Percentiles rank a stretch among this genome's conserved stretches.
These are phyloP conservation scores for Suhomyces coccinellae DNA, from an alignment of 1,139 yeast species.

Conservation along the genomic window DNA sequence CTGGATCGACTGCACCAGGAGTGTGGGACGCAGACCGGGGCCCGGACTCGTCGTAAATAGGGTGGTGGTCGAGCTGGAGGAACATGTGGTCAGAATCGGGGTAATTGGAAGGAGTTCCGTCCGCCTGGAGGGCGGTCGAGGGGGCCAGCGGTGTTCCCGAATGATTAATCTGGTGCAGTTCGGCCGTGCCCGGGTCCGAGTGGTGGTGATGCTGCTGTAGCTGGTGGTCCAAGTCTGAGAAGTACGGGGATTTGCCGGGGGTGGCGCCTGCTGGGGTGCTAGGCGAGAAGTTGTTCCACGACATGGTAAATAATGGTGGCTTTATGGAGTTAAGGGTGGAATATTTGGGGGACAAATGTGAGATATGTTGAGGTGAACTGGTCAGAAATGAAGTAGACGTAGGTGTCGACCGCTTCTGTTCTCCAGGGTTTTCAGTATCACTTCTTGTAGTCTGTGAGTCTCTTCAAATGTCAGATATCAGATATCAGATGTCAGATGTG, in stretches of 20 bases:
- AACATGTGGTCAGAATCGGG: slow-evolving; percentile 19
- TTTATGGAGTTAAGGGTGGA: neutral
- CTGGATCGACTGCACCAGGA: slow-evolving; percentile 8
- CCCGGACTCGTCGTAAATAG: slow-evolving; percentile 14
- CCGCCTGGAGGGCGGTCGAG: neutral
- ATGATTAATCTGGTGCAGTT: too few species aligned
- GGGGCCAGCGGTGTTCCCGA: slow-evolving; percentile 1
- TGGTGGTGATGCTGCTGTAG: slow-evolving; percentile 9
- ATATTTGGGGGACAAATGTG: too few species aligned
- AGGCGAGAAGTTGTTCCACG: slow-evolving; percentile 21
- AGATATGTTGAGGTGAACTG: too few species aligned
- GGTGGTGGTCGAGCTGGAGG: slow-evolving; percentile 17
- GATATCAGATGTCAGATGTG: too few species aligned
- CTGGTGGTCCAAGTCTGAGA: slow-evolving; percentile 12
- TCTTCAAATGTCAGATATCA: too few species aligned
- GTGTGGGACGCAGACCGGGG: slow-evolving; percentile 4
- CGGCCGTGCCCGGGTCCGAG: too few species aligned
- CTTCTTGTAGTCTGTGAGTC: too few species aligned
- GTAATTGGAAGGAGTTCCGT: slow-evolving; percentile 12
- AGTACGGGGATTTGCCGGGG: slow-evolving; percentile 21
- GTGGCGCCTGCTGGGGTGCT: slow-evolving; percentile 16
- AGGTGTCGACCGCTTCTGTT: too few species aligned
- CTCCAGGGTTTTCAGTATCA: too few species aligned
- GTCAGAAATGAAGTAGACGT: too few species aligned
- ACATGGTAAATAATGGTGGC: slow-evolving; percentile 10